These are phyloP conservation scores for Phytophthora pluvialis DNA, from an alignment of 352 stramenopile genomes.

Conservation along the genomic window DNA sequence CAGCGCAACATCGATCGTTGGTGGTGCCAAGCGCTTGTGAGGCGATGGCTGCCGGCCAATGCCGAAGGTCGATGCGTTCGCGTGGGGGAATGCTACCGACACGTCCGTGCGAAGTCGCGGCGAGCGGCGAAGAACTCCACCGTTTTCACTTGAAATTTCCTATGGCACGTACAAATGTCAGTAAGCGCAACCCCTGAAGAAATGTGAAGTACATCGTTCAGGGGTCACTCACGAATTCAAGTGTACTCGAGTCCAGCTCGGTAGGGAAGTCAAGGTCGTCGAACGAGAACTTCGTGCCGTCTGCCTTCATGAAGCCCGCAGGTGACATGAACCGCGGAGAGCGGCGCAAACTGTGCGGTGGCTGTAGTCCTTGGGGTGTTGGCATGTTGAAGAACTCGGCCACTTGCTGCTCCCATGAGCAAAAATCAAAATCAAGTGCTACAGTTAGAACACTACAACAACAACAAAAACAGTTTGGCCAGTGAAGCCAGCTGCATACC, in stretches of 20 bases:
- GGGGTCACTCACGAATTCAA: constrained; percentile 74
- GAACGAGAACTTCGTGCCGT: constrained; percentile 87
- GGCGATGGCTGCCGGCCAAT: constrained; percentile 57
- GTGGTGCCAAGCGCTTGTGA: constrained; percentile 77
- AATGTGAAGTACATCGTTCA: not conserved
- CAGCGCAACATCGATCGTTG: constrained; percentile 79
- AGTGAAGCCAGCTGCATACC: constrained; percentile 30
- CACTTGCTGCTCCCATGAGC: constrained; percentile 58
- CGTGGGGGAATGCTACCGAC: constrained; percentile 82
- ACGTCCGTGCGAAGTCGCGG: constrained; percentile 84
- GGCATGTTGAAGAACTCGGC: constrained; percentile 85
- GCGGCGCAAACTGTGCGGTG: constrained; percentile 72
- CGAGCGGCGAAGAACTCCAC: constrained; percentile 69
- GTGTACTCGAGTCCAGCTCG: constrained; percentile 71
- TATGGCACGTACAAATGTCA: constrained; percentile 27
- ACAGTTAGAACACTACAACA: constrained; percentile 16
- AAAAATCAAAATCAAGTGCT: not conserved
- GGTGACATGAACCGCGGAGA: constrained; percentile 81
- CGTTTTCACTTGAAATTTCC: constrained; percentile 76
- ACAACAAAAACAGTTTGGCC: not conserved
- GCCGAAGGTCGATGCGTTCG: constrained; percentile 52
- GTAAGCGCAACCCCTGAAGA: not conserved
- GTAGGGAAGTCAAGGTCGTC: constrained; percentile 80
- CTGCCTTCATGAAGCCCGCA: constrained; percentile 66
- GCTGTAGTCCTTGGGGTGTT: constrained; percentile 64